These are phyloP conservation scores for Verticillium isaacii DNA, from an alignment of 2,329 filamentous ascomycete species.

Conservation along the genomic window DNA sequence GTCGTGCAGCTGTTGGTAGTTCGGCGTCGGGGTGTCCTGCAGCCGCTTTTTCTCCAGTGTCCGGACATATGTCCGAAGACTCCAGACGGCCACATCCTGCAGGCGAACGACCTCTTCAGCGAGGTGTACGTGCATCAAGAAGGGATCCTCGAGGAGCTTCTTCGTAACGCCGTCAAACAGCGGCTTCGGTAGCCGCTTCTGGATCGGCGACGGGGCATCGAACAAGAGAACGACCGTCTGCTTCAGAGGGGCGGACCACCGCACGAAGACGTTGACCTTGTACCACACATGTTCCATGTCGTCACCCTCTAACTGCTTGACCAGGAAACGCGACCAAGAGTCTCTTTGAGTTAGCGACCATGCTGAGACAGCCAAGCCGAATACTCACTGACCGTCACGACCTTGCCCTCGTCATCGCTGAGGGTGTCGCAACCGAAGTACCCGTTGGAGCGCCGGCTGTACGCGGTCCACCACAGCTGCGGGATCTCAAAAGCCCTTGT, in stretches of 20 bases:
- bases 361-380: too few species aligned
- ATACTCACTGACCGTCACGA: conserved; percentile 15
- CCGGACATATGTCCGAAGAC: conserved; percentile 28
- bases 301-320: conserved; percentile 18
- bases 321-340: conserved; percentile 26
- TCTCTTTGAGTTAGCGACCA: conserved; percentile 13
- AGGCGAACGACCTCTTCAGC: conserved; percentile 22
- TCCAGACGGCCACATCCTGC: conserved; percentile 33
- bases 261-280: conserved; percentile 27
- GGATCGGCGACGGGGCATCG: conserved; percentile 13
- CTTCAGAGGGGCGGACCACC: conserved; percentile 14
- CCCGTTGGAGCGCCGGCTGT: conserved; percentile 29
- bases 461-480: conserved; percentile 28
- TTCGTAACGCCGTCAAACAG: conserved; percentile 3
- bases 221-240: conserved; percentile 26
- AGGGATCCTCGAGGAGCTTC: conserved; percentile 20
- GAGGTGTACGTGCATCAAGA: conserved; percentile 29
- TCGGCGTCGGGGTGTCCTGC: background rate
- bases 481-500: conserved; percentile 21
- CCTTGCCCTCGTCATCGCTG: conserved; percentile 6
- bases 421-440: conserved; percentile 28
- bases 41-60: conserved; percentile 20
- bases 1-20: conserved; percentile 28
- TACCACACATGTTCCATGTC: conserved; percentile 24
- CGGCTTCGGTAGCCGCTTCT: background rate